These are phyloP conservation scores for Cryphonectria nitschkei DNA, from an alignment of 2,329 filamentous ascomycete species.

Conservation along the genomic window DNA sequence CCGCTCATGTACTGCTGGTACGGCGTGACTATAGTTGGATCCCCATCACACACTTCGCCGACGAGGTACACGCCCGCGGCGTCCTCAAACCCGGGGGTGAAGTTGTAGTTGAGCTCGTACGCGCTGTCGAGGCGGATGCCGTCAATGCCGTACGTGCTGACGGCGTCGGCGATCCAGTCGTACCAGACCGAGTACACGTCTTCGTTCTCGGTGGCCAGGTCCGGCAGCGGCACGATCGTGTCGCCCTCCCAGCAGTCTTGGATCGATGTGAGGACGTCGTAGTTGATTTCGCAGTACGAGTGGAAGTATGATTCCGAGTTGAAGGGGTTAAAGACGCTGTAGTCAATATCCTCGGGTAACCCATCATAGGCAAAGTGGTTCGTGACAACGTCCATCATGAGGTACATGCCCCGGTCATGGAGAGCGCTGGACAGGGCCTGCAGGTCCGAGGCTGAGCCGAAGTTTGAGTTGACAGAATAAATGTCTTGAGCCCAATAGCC, in stretches of 20 bases:
- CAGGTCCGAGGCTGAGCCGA: constrained; percentile 55
- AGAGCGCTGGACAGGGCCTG: constrained; percentile 52
- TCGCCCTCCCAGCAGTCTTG: constrained; percentile 54
- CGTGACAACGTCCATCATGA: constrained; percentile 62
- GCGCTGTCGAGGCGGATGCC: constrained; percentile 55
- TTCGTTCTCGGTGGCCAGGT: constrained; percentile 51
- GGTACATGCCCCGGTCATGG: constrained; percentile 55
- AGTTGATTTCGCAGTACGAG: constrained; percentile 56
- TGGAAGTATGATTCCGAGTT: constrained; percentile 59
- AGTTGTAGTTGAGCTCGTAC: constrained; percentile 52
- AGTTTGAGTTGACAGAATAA: constrained; percentile 52
- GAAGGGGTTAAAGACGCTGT: constrained; percentile 58
- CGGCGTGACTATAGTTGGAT: constrained; percentile 47
- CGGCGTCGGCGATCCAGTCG: constrained; percentile 50
- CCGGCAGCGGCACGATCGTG: constrained; percentile 52
- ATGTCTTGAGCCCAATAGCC: constrained; percentile 58
- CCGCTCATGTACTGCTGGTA: constrained; percentile 53
- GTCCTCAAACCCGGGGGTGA: constrained; percentile 49
- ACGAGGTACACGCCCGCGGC: constrained; percentile 53
- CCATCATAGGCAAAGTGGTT: constrained; percentile 62
- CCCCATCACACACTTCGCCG: constrained; percentile 54
- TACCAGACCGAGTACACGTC: constrained; percentile 49
- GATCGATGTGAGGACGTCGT: constrained; percentile 46
- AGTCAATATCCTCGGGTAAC: constrained; percentile 52
- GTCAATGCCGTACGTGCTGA: constrained; percentile 57